These are phyloP conservation scores for Actinomucor elegans DNA, from an alignment of 371 early-diverging fungal genomes.

Conservation along the genomic window DNA sequence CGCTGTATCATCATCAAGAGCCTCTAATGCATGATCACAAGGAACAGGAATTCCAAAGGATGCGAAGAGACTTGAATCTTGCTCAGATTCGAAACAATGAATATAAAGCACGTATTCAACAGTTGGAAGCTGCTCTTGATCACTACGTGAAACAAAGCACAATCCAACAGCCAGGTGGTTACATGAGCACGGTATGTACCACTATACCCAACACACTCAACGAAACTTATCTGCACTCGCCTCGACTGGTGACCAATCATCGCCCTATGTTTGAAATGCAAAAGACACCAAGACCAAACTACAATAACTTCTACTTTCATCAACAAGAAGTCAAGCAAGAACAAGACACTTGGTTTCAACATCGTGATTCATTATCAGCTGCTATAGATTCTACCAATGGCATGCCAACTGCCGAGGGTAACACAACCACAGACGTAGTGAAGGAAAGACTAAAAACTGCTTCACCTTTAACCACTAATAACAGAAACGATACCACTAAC, in stretches of 20 bases:
- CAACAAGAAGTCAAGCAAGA: not conserved
- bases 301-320: not conserved
- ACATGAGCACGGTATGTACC: conserved; percentile 8
- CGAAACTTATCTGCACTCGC: not conserved
- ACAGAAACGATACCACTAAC: not conserved
- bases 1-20: conserved; percentile 1
- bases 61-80: conserved; percentile 11
- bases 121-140: conserved; percentile 15
- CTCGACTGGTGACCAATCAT: not conserved
- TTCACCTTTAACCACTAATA: not conserved
- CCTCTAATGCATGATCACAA: not conserved
- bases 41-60: conserved; percentile 10
- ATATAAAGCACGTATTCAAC: conserved; percentile 18
- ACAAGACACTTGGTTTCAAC: not conserved
- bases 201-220: not conserved
- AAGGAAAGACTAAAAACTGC: not conserved
- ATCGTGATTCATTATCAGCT: conserved; percentile 8
- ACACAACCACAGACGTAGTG: not conserved
- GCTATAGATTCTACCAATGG: not conserved
- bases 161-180: conserved; percentile 6
- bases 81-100: conserved; percentile 18
- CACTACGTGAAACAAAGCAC: conserved; percentile 14
- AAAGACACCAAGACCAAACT: not conserved
- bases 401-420: conserved; percentile 12
- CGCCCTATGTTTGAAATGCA: not conserved